A percentile compares a stretch with the other conserved stretches of the same genome.
Conservation (phyloP, 1,139 yeast species). For the Kurtzmaniella quercitrusa region DNA sequence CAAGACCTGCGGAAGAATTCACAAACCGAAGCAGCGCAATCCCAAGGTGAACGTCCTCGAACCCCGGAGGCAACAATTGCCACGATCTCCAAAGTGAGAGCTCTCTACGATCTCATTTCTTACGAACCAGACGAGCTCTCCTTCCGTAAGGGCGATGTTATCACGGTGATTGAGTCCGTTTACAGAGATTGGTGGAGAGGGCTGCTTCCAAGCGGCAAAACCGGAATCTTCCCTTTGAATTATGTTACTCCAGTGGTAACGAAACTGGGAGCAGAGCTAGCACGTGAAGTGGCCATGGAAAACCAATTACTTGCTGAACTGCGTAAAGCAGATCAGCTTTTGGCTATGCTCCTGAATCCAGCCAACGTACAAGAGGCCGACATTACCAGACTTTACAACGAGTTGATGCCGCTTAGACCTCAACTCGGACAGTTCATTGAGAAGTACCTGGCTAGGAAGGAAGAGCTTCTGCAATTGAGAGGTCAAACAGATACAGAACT, state of each 20-base stretch:
- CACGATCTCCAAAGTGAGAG: conserved; percentile 67
- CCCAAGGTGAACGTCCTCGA: not conserved
- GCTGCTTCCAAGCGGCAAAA: conserved; percentile 62
- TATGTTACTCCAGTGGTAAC: conserved; percentile 80
- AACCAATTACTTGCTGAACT: conserved; percentile 26
- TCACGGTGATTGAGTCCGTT: conserved; percentile 81
- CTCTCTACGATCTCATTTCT: conserved; percentile 75
- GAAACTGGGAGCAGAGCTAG: conserved; percentile 49
- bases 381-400: conserved; percentile 56
- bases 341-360: conserved; percentile 52
- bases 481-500: conserved; percentile 67
- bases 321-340: conserved; percentile 58
- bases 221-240: conserved; percentile 92
- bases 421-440: conserved; percentile 69
- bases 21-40: conserved; percentile 9
- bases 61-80: conserved; percentile 33
- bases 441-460: conserved; percentile 67
- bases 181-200: conserved; percentile 98
- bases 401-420: conserved; percentile 69
- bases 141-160: conserved; percentile 70
- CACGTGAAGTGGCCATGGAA: conserved; percentile 28
- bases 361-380: conserved; percentile 33
- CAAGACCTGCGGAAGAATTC: conserved; percentile 25
- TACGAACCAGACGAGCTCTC: conserved; percentile 69
- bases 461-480: conserved; percentile 69